Conservation (phyloP, 495 filamentous ascomycete species). For the Penicillium arizonense region DNA sequence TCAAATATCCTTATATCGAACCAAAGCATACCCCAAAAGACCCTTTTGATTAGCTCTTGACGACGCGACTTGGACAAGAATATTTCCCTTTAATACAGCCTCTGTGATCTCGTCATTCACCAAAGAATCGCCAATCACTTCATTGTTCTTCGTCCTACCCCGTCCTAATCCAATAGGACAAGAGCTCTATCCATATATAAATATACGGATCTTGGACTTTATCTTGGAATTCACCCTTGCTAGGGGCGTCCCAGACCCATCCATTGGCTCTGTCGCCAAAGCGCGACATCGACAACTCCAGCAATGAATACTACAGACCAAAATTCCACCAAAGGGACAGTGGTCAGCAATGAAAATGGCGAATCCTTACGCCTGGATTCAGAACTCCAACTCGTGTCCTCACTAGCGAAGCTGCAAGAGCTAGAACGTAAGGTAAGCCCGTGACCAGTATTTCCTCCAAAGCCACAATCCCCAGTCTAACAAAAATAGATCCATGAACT, state of each 20-base stretch:
- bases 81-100: background rate
- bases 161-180: background rate
- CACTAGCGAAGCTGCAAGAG: conserved; percentile 43
- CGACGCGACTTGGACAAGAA: too few species aligned
- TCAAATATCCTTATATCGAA: background rate
- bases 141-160: background rate
- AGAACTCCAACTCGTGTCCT: conserved; percentile 42
- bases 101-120: background rate
- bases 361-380: conserved; percentile 18
- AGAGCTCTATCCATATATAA: background rate
- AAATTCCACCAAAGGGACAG: background rate
- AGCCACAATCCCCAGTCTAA: conserved; percentile 4
- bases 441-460: background rate
- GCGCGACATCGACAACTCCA: background rate
- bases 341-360: background rate
- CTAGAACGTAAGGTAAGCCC: conserved; percentile 35
- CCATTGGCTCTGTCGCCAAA: background rate
- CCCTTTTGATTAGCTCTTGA: too few species aligned
- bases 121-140: background rate
- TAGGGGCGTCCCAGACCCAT: background rate
- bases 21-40: too few species aligned
- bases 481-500: conserved; percentile 38
- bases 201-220: background rate
- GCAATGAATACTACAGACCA: conserved; percentile 3
- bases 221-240: too few species aligned